These are phyloP conservation scores for Sapria himalayana DNA, from an alignment of 345 rosid species.

Conservation along the genomic window DNA sequence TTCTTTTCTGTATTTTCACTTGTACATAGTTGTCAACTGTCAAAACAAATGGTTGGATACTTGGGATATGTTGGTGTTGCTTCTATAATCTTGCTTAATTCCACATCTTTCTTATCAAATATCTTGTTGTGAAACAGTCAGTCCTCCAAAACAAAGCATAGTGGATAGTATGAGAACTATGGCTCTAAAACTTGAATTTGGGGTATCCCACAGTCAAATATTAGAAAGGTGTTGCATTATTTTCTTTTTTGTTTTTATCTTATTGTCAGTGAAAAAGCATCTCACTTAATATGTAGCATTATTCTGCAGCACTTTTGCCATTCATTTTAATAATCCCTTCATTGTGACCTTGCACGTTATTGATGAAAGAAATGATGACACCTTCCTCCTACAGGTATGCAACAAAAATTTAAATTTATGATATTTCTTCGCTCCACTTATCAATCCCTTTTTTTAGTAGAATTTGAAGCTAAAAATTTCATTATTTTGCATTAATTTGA, in stretches of 20 bases:
- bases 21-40: too few relatives aligned
- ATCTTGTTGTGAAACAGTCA: conserved; percentile 24
- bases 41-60: too few relatives aligned
- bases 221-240: conserved; percentile 47
- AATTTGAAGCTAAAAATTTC: neutral
- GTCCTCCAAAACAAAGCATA: conserved; percentile 45
- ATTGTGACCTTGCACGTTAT: conserved; percentile 63
- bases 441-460: too few relatives aligned
- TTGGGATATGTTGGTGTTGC: conserved; percentile 9
- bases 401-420: neutral
- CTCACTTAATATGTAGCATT: conserved; percentile 7
- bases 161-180: conserved; percentile 96
- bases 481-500: too few relatives aligned
- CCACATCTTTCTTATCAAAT: conserved; percentile 4
- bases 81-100: conserved; percentile 4
- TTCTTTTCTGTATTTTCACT: too few relatives aligned
- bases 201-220: conserved; percentile 68
- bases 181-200: conserved; percentile 88
- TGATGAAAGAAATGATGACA: conserved; percentile 70
- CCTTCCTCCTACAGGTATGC: conserved; percentile 66
- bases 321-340: conserved; percentile 88
- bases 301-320: conserved; percentile 62
- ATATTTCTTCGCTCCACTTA: neutral
- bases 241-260: neutral
- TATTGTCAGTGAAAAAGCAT: neutral